Base-by-base conservation (phyloP, 2,329 filamentous ascomycete genomes). In the Lasiodiplodia sp. region DNA sequence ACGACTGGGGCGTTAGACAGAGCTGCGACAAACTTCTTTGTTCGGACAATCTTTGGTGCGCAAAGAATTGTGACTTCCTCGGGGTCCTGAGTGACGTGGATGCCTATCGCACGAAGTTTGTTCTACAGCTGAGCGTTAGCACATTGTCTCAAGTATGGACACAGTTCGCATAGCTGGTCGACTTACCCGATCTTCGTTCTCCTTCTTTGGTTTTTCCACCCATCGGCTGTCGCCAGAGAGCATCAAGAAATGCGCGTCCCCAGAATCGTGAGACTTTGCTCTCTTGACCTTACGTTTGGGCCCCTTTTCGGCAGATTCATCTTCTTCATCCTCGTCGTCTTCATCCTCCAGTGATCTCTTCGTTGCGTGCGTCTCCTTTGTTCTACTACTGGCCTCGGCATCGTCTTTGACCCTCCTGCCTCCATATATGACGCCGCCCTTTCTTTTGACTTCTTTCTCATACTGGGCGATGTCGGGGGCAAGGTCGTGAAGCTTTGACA, bases 371-470 rank as follows among this genome's bases (percentile, higher is more conserved):
- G 80, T 81, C 10, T 81, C 81, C 21, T 78, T 78, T 10, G 70
- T 55, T 68, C 73, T 71, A 73, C 81, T 76, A 72, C 76, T 56
- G 49, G 73, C 79, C 18, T 80, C 80, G 2, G 73, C 73, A 23
- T 77, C 75, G n/a, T 82, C 81, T 75, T 72, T 76, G 68, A 71
- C 78, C 69, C 79, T 81, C 74, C 76, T 75, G 66, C 73, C 77
- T 44, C 88, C 88, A 72, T 90, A 87, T 12, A 88, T 82, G 3
- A 91, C 87, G 51, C 89, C 89, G 16, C 89, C 89, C 56, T 87
- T 87, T 23, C 96, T 89, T 82, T 97, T 97, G 83, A 88, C 93
- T 81, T 99, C 96, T 77, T 96, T 97, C 76, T 98, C 92, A 75
- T 96, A 99, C 38, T 96, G 83, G 2, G 91, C 91, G 75, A 98